Evolutionary conservation across 2,329 filamentous ascomycete species (phyloP).

Genomic region (Ophiostoma sp.): DNA sequence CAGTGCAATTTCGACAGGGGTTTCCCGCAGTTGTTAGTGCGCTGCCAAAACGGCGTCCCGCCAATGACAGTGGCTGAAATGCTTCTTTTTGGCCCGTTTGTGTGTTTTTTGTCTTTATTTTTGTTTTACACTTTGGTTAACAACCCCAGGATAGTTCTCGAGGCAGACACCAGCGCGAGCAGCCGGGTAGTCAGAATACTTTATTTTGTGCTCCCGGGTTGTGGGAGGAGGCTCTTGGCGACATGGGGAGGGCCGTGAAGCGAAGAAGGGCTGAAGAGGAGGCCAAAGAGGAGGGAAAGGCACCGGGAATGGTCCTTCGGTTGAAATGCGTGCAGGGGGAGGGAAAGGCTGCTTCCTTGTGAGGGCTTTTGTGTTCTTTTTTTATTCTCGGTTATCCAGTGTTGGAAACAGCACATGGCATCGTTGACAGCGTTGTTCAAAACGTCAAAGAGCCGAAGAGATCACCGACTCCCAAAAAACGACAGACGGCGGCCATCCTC

Average conservation of each 20-base stretch:
- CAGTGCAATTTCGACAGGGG: slow-evolving; percentile 4
- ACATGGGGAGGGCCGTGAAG: background rate
- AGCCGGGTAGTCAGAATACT: background rate
- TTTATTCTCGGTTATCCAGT: background rate
- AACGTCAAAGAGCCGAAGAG: background rate
- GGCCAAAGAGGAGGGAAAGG: background rate
- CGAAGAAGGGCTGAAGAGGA: background rate
- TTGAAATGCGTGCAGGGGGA: background rate
- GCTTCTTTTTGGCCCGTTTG: background rate
- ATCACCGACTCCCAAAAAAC: background rate
- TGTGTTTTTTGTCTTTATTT: background rate
- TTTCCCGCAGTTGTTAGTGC: background rate
- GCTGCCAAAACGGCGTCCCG: background rate
- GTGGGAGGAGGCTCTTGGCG: background rate
- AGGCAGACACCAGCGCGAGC: background rate
- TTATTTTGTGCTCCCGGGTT: slow-evolving; percentile 5
- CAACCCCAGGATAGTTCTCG: background rate
- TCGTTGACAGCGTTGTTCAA: background rate
- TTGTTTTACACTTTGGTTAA: background rate
- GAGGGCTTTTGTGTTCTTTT: background rate
- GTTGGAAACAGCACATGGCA: background rate
- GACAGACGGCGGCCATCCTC: background rate
- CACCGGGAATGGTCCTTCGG: background rate
- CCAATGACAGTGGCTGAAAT: background rate
- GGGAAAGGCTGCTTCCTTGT: no score